Evolutionary conservation across 2,329 filamentous ascomycete species (phyloP).

Genomic region (Colletotrichum liriopes): DNA sequence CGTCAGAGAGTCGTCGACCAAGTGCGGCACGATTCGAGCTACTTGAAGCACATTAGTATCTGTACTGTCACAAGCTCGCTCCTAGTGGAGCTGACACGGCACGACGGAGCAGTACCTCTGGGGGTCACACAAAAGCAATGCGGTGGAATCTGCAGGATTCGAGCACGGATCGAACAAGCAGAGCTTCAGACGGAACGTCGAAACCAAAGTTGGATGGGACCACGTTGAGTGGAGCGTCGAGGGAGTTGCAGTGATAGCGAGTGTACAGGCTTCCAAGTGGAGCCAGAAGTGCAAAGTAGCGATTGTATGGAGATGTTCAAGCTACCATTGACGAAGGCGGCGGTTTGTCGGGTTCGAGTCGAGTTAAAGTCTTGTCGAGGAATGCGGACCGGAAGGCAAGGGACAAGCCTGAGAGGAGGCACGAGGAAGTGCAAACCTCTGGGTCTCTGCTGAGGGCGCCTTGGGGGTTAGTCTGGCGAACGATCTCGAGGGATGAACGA

Average conservation of each 20-base stretch:
- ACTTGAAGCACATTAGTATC: neutral
- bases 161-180: neutral
- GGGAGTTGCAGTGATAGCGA: slow-evolving; percentile 23
- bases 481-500: slow-evolving; percentile 38
- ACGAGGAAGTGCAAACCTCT: slow-evolving; percentile 34
- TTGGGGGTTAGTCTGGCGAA: slow-evolving; percentile 34
- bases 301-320: slow-evolving; percentile 30
- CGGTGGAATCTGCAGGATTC: slow-evolving; percentile 1
- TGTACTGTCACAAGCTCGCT: neutral
- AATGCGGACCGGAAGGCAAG: slow-evolving; percentile 28
- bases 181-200: neutral
- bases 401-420: slow-evolving; percentile 34
- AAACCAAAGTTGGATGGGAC: neutral
- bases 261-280: slow-evolving; percentile 39
- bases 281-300: slow-evolving; percentile 25
- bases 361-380: slow-evolving; percentile 25
- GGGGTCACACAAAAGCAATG: slow-evolving; percentile 14
- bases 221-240: neutral
- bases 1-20: neutral
- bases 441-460: slow-evolving; percentile 31
- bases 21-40: neutral
- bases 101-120: slow-evolving; percentile 6
- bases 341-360: slow-evolving; percentile 30
- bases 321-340: slow-evolving; percentile 31
- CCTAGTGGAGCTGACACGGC: slow-evolving; percentile 1